Conservation (phyloP, 208 protist genomes). For the Acanthamoeba lugdunensis region DNA sequence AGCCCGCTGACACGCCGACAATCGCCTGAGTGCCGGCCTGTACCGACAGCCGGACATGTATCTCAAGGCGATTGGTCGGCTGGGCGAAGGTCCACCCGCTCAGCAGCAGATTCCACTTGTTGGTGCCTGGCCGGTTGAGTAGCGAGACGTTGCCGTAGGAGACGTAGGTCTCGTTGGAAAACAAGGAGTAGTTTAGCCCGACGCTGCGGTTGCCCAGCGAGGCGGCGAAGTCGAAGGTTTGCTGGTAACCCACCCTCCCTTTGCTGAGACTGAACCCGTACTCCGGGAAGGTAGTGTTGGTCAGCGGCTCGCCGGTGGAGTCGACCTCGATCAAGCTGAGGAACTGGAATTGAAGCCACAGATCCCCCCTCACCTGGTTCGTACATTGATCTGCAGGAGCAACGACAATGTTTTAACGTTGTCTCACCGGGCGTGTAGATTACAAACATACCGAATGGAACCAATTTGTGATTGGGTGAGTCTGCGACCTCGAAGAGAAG, state of each 20-base stretch:
- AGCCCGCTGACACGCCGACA: background rate
- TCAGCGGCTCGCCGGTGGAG: background rate
- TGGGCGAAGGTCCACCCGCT: background rate
- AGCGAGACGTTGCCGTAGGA: background rate
- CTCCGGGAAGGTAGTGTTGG: background rate
- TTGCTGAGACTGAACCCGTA: background rate
- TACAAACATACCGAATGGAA: too few species aligned
- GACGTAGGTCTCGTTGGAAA: background rate
- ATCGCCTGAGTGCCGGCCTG: background rate
- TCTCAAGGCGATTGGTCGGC: background rate
- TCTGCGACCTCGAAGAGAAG: background rate
- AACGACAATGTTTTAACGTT: too few species aligned
- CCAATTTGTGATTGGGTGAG: background rate
- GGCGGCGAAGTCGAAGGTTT: background rate
- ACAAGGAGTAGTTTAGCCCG: background rate
- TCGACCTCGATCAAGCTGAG: background rate
- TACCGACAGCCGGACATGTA: background rate
- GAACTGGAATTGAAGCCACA: background rate
- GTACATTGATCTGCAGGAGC: background rate
- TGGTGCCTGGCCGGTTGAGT: background rate
- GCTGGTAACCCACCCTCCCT: background rate
- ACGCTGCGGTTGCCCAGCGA: background rate
- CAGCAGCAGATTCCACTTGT: background rate
- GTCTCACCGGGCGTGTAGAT: too few species aligned
- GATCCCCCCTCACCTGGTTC: background rate